These are phyloP conservation scores for Talaromyces funiculosus DNA, from an alignment of 2,329 filamentous ascomycete genomes.

Conservation along the genomic window DNA sequence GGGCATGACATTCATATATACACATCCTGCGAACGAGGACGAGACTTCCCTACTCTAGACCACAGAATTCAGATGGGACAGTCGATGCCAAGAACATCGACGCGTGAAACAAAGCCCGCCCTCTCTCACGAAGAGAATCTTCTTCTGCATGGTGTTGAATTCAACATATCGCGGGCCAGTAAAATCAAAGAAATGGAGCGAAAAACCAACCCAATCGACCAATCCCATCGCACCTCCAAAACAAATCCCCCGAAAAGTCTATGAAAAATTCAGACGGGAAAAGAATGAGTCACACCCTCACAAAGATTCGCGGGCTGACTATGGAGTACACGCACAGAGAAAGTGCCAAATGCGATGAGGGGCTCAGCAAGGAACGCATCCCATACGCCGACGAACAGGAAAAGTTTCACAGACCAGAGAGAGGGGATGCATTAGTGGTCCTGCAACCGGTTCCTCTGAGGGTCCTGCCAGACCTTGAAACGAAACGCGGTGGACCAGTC, in stretches of 20 bases:
- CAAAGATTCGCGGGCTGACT: background rate
- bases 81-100: background rate
- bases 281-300: background rate
- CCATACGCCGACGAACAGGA: background rate
- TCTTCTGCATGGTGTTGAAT: background rate
- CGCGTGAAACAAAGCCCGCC: background rate
- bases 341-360: background rate
- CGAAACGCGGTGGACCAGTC: background rate
- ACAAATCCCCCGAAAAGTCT: background rate
- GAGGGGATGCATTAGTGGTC: background rate
- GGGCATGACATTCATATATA: conserved; percentile 4
- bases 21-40: background rate
- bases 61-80: no score
- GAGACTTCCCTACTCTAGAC: background rate
- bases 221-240: background rate
- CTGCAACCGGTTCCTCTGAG: no score
- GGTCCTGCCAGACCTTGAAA: no score
- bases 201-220: background rate
- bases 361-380: background rate
- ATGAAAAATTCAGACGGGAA: background rate
- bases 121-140: background rate
- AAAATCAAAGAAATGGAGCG: background rate
- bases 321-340: background rate
- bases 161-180: background rate
- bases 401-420: background rate